Evolutionary conservation across 495 filamentous ascomycete genomes (phyloP).

Genomic region (Pyrenula massariospora): DNA sequence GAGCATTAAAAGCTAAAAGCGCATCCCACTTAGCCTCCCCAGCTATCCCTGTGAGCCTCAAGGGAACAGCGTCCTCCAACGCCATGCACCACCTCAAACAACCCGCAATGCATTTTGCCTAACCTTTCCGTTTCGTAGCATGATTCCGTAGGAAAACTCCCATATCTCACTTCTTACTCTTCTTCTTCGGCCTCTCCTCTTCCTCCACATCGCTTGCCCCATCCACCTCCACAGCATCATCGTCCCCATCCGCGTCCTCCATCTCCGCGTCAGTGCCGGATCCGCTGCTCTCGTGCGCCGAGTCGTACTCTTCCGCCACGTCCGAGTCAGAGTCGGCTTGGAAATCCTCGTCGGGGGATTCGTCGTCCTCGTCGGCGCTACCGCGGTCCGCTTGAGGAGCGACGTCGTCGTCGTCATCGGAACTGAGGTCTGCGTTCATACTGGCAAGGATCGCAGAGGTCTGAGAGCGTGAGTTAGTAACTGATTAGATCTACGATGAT

Average conservation of each 20-base stretch:
- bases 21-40: no score
- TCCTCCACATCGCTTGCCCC: constrained; percentile 9
- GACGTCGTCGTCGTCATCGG: constrained; percentile 75
- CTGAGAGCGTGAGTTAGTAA: constrained; percentile 13
- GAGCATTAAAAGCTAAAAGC: no score
- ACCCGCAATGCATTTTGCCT: no score
- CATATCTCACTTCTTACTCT: constrained; percentile 36
- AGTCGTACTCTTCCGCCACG: constrained; percentile 93
- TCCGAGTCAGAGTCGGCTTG: constrained; percentile 82
- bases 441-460: constrained; percentile 63
- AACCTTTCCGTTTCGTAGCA: no score
- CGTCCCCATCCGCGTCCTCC: constrained; percentile 45
- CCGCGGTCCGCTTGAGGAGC: constrained; percentile 47
- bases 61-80: no score
- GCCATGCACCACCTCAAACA: no score
- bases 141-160: no score
- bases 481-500: background rate
- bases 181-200: constrained; percentile 56
- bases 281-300: constrained; percentile 74
- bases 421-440: constrained; percentile 62
- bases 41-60: no score
- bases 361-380: constrained; percentile 89
- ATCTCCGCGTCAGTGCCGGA: constrained; percentile 55
- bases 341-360: constrained; percentile 94
- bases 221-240: constrained; percentile 36